These are phyloP conservation scores for Neofusicoccum cordaticola DNA, from an alignment of 2,329 filamentous ascomycete genomes.

Conservation along the genomic window DNA sequence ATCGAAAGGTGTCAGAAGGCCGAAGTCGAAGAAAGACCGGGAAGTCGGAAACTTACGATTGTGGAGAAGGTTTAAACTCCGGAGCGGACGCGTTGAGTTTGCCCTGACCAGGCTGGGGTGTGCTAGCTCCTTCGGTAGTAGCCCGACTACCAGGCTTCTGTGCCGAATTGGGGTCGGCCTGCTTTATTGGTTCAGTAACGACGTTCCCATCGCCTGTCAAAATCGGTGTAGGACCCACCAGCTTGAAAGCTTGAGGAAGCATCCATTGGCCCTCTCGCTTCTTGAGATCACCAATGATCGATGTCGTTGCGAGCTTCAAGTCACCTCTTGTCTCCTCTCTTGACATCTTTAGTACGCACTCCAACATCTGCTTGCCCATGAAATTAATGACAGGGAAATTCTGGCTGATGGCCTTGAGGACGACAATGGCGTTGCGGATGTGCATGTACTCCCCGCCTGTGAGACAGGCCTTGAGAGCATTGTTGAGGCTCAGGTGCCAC, in stretches of 20 bases:
- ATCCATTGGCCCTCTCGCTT: slow-evolving; percentile 67
- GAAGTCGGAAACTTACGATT: slow-evolving; percentile 2
- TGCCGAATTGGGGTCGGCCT: slow-evolving; percentile 8
- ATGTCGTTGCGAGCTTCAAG: slow-evolving; percentile 69
- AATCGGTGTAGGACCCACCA: slow-evolving; percentile 46
- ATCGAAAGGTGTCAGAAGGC: background rate
- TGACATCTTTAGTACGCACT: slow-evolving; percentile 62
- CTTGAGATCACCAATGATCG: slow-evolving; percentile 67
- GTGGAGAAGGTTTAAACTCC: slow-evolving; percentile 59
- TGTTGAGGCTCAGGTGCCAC: slow-evolving; percentile 83
- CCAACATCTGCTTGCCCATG: slow-evolving; percentile 70
- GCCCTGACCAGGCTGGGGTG: slow-evolving; percentile 42
- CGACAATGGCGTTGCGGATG: slow-evolving; percentile 89
- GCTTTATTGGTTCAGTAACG: background rate
- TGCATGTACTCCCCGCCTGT: slow-evolving; percentile 91
- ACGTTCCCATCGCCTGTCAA: background rate
- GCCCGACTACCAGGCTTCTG: slow-evolving; percentile 30
- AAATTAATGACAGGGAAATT: slow-evolving; percentile 88
- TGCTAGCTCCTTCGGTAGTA: slow-evolving; percentile 36
- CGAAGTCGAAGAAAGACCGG: background rate
- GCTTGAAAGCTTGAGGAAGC: slow-evolving; percentile 70
- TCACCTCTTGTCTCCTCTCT: slow-evolving; percentile 66
- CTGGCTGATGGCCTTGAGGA: slow-evolving; percentile 76
- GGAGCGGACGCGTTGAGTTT: slow-evolving; percentile 56
- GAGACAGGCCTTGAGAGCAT: slow-evolving; percentile 77